These are phyloP conservation scores for Umbelopsis sp. DNA, from an alignment of 192 early-diverging fungal species.

Conservation along the genomic window DNA sequence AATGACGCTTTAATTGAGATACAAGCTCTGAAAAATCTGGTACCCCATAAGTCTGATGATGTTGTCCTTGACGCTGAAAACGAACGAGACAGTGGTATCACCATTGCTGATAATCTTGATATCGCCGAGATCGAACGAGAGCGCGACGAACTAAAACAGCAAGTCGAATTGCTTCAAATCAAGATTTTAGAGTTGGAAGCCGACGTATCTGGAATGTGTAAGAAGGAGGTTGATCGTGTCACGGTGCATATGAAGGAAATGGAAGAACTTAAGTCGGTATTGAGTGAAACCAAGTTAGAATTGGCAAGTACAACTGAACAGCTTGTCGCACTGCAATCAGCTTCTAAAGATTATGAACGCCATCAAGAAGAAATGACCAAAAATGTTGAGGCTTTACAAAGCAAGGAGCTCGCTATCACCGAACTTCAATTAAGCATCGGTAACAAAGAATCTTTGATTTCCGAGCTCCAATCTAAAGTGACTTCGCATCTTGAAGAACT, in stretches of 20 bases:
- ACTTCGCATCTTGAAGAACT: neutral
- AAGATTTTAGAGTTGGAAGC: neutral
- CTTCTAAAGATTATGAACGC: neutral
- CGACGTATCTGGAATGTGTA: neutral
- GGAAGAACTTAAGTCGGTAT: neutral
- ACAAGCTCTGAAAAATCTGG: neutral
- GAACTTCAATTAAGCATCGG: neutral
- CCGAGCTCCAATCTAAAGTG: neutral
- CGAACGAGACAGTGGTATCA: neutral
- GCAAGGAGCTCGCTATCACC: neutral
- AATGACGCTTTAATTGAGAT: neutral
- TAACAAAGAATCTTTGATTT: neutral
- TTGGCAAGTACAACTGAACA: neutral
- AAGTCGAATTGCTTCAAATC: neutral
- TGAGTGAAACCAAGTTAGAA: constrained; percentile 3
- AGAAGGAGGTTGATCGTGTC: neutral
- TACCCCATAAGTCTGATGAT: neutral
- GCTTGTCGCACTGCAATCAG: neutral
- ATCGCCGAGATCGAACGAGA: neutral
- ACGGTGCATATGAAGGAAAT: neutral
- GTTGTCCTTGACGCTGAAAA: too few species aligned
- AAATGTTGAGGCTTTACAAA: neutral
- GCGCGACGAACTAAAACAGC: neutral
- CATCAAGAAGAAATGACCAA: neutral
- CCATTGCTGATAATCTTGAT: neutral